phyloP scores from a whole-genome alignment of 2,329 filamentous ascomycete species.

The Cyclaneusma minus region DNA sequence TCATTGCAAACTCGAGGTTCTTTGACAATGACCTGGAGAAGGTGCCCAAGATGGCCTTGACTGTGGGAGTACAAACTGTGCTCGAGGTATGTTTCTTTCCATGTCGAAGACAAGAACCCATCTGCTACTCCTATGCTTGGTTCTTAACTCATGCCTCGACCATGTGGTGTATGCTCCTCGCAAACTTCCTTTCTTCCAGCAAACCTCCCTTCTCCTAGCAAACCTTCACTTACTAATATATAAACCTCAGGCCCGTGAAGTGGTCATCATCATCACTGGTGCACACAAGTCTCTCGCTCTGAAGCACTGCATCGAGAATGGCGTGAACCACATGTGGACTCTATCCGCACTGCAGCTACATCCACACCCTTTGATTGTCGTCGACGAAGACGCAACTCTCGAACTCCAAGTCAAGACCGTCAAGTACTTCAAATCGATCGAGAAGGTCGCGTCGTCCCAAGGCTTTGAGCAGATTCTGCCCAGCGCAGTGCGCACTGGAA shows the following conservation, averaged over 20 bases:
- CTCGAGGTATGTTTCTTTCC: slow-evolving; percentile 41
- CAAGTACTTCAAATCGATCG: slow-evolving; percentile 59
- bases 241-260: slow-evolving; percentile 44
- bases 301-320: slow-evolving; percentile 66
- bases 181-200: too few species aligned
- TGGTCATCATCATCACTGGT: slow-evolving; percentile 70
- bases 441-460: slow-evolving; percentile 41
- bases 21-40: slow-evolving; percentile 59
- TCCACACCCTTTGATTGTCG: slow-evolving; percentile 67
- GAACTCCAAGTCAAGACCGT: slow-evolving; percentile 63
- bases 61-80: slow-evolving; percentile 72
- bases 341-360: slow-evolving; percentile 69
- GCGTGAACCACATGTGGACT: slow-evolving; percentile 85
- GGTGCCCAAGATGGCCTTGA: slow-evolving; percentile 71
- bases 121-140: too few species aligned
- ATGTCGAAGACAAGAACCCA: too few species aligned
- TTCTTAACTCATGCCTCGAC: too few species aligned
- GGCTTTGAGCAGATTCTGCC: slow-evolving; percentile 42
- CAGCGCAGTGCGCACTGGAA: slow-evolving; percentile 38
- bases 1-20: slow-evolving; percentile 72
- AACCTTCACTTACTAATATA: background rate
- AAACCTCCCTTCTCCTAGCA: too few species aligned
- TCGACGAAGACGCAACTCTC: slow-evolving; percentile 64
- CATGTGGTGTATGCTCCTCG: too few species aligned
- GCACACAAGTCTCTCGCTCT: slow-evolving; percentile 68